Conservation (phyloP, 1,284 basidiomycete species). For the Trametes polyzona region DNA sequence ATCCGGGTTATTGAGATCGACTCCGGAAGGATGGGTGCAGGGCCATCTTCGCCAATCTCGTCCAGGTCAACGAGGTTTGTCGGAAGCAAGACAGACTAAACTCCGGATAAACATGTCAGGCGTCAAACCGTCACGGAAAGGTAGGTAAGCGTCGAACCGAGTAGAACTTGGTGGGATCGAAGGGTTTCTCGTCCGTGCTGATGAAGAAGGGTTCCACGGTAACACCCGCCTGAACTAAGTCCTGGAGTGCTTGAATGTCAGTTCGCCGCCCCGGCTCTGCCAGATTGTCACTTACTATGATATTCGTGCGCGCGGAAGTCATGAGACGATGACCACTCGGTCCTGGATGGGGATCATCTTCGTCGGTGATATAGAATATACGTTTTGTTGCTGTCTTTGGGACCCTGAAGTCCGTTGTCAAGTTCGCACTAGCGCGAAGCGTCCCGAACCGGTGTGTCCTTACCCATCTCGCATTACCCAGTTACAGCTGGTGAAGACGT, state of each 20-base stretch:
- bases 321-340: slow-evolving; percentile 56
- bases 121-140: slow-evolving; percentile 5
- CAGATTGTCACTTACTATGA: slow-evolving; percentile 50
- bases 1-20: slow-evolving; percentile 73
- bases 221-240: slow-evolving; percentile 81
- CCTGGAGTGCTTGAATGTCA: slow-evolving; percentile 72
- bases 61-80: slow-evolving; percentile 51
- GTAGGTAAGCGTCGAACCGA: slow-evolving; percentile 57
- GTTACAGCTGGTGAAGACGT: slow-evolving; percentile 86
- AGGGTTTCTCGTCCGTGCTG: slow-evolving; percentile 67
- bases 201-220: slow-evolving; percentile 94
- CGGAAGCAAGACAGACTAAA: slow-evolving; percentile 67
- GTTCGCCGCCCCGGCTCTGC: neutral
- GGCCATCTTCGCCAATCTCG: slow-evolving; percentile 39
- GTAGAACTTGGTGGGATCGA: slow-evolving; percentile 84
- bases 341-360: slow-evolving; percentile 69
- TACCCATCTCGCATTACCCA: slow-evolving; percentile 84
- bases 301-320: slow-evolving; percentile 69
- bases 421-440: neutral
- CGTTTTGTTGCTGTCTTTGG: slow-evolving; percentile 89
- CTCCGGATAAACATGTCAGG: neutral
- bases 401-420: no score
- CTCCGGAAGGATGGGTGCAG: slow-evolving; percentile 58
- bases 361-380: slow-evolving; percentile 92
- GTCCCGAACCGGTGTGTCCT: neutral